phyloP scores from a whole-genome alignment of 2,329 filamentous ascomycete genomes.

The Arthrobotrys musiformis region DNA sequence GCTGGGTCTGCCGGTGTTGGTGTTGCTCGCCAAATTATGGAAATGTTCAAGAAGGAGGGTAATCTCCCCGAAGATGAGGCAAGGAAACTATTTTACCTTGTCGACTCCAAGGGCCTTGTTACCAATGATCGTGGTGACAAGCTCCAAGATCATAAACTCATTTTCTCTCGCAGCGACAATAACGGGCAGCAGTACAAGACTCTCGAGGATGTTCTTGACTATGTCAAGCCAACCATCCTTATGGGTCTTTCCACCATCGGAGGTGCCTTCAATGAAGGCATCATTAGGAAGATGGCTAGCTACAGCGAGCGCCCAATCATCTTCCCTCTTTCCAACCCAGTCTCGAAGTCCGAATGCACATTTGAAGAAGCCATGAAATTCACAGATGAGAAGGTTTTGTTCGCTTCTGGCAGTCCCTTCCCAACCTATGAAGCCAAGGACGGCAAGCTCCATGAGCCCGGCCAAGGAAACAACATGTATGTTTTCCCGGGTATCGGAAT shows the following conservation, averaged over 20 bases:
- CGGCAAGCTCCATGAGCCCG: slow-evolving; percentile 76
- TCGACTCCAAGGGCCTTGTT: slow-evolving; percentile 95
- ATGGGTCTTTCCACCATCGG: slow-evolving; percentile 95
- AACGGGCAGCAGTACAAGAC: slow-evolving; percentile 77
- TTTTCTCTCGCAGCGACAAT: slow-evolving; percentile 74
- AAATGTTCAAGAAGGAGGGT: slow-evolving; percentile 94
- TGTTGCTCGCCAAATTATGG: slow-evolving; percentile 96
- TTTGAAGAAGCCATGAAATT: slow-evolving; percentile 91
- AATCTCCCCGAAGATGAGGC: slow-evolving; percentile 83
- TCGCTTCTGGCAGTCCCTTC: slow-evolving; percentile 96
- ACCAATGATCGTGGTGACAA: slow-evolving; percentile 92
- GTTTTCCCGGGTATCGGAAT: slow-evolving; percentile 97
- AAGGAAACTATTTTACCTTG: slow-evolving; percentile 92
- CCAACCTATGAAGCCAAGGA: slow-evolving; percentile 71
- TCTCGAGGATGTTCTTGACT: slow-evolving; percentile 90
- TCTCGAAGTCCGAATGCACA: slow-evolving; percentile 96
- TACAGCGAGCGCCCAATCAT: slow-evolving; percentile 85
- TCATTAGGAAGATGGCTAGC: slow-evolving; percentile 73
- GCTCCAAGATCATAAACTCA: slow-evolving; percentile 87
- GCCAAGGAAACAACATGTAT: slow-evolving; percentile 85
- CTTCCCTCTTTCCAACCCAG: slow-evolving; percentile 95
- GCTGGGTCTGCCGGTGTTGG: slow-evolving; percentile 95
- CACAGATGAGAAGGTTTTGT: slow-evolving; percentile 91
- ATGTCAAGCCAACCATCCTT: slow-evolving; percentile 92
- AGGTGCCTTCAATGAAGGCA: slow-evolving; percentile 89